Percentiles rank a stretch among this genome's conserved stretches.
Evolutionary conservation across 768 basidiomycete species (phyloP).

Genomic region (Mycena galopus): DNA sequence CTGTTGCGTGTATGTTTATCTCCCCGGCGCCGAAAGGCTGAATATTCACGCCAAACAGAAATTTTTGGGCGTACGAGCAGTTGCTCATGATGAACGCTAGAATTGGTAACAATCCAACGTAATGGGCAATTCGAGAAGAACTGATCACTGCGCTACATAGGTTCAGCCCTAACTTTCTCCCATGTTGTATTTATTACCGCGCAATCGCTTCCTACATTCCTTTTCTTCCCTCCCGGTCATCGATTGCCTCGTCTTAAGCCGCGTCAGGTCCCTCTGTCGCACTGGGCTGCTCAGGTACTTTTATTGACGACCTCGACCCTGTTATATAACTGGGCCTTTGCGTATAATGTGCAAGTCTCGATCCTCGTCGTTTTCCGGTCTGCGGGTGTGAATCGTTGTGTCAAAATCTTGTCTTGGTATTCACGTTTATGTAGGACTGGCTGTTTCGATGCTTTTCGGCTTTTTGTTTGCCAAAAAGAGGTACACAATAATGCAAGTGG

Average conservation of each 20-base stretch:
- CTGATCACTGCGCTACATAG: constrained; percentile 49
- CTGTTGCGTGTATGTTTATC: constrained; percentile 80
- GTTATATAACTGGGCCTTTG: constrained; percentile 87
- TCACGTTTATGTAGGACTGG: constrained; percentile 63
- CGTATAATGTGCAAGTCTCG: constrained; percentile 80
- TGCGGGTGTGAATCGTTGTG: constrained; percentile 62
- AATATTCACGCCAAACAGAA: constrained; percentile 54
- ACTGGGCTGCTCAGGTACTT: constrained; percentile 81
- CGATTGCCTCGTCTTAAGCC: constrained; percentile 69
- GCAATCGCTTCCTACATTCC: constrained; percentile 74
- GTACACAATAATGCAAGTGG: constrained; percentile 74
- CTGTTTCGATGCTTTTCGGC: constrained; percentile 83
- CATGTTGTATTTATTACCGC: constrained; percentile 86
- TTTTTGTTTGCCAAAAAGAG: constrained; percentile 68
- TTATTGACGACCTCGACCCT: constrained; percentile 76
- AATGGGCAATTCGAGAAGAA: neutral
- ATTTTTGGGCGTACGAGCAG: constrained; percentile 84
- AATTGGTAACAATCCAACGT: constrained; percentile 61
- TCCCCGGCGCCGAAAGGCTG: neutral
- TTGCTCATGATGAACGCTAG: constrained; percentile 76
- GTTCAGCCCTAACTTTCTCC: constrained; percentile 86
- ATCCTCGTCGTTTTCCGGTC: constrained; percentile 89
- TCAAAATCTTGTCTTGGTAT: constrained; percentile 13
- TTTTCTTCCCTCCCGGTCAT: constrained; percentile 53
- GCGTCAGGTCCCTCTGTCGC: constrained; percentile 73